phyloP scores from a whole-genome alignment of 257 asterid species.

The Solanum dulcamara region DNA sequence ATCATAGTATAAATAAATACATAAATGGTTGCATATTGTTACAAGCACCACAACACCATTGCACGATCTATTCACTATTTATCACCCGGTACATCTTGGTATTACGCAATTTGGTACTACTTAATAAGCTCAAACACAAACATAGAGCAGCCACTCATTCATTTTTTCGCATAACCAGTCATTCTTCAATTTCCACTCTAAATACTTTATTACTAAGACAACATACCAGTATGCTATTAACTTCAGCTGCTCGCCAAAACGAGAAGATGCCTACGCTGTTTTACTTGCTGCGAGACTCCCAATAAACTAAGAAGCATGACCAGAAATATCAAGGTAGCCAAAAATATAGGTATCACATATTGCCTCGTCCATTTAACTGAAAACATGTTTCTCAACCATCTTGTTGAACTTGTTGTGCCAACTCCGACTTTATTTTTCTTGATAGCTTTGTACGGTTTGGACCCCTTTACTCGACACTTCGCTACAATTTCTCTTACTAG shows the following conservation, averaged over 20 bases:
- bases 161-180: not conserved
- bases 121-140: not conserved
- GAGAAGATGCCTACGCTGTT: not conserved
- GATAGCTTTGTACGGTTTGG: not conserved
- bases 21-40: not conserved
- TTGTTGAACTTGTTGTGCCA: not conserved
- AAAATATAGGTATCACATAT: not conserved
- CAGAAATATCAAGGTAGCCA: not conserved
- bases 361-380: not conserved
- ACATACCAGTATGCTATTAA: not conserved
- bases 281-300: not conserved
- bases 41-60: not conserved
- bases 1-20: not conserved
- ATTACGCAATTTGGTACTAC: not conserved
- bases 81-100: not conserved
- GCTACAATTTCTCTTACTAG: constrained; percentile 13
- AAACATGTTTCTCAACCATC: not conserved
- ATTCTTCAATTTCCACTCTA: not conserved
- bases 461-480: not conserved
- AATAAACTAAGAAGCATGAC: not conserved
- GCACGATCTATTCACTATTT: not conserved
- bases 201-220: not conserved
- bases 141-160: not conserved
- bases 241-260: not conserved
- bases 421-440: not conserved